Evolutionary conservation across 2,329 filamentous ascomycete species (phyloP), one percentile per base, ranked within the genome.

Genomic region (Fusarium cyanostomum): DNA sequence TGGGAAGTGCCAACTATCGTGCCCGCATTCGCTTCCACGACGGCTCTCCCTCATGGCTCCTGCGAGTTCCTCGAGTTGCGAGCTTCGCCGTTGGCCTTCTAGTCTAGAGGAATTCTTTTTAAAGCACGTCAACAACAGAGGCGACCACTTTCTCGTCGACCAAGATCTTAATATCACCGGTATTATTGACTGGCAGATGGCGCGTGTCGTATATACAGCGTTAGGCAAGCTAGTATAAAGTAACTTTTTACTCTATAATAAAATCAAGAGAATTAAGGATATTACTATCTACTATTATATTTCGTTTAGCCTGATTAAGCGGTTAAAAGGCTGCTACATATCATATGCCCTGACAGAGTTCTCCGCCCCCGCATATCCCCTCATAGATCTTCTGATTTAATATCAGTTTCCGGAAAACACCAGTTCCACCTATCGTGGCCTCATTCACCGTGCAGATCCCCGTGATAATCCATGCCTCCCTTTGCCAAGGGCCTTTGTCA

Each of bases 81-180:
- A 46, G 59, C 45, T 59, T 49, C 30, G 39, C 42, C 18, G 56
- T 56, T 24, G 56, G 63, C 15, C 15, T 62, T 24, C 60, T 60
- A 4, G 33, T 21, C 27, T 28, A 28, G 52, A 59, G 31, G 16
- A 56, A 31, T 82, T 75, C 66, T 82, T 76, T 53, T 64, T 83
- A 7, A 81, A 78, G 44, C 79, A 83, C 59, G 73, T 74, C 7
- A 78, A 83, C 48, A 78, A 82, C 49, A 82, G 81, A 64, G 79
- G 77, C 1, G 78, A 81, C 52, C 78, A 82, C 42, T 71, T 82
- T 11, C 66, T 83, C 6, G 74, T 77, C 2, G 76, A 83, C 56
- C 71, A 79, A 3, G 53, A 79, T 4, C 77, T 72, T 46, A 78
- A 79, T 48, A 77, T 83, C 28, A 80, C 75, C 8, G 78, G 78